A percentile compares a stretch with the other conserved stretches of the same genome.
phyloP scores from a whole-genome alignment of 2,329 filamentous ascomycete species.

The Colletotrichum theobromicola region DNA sequence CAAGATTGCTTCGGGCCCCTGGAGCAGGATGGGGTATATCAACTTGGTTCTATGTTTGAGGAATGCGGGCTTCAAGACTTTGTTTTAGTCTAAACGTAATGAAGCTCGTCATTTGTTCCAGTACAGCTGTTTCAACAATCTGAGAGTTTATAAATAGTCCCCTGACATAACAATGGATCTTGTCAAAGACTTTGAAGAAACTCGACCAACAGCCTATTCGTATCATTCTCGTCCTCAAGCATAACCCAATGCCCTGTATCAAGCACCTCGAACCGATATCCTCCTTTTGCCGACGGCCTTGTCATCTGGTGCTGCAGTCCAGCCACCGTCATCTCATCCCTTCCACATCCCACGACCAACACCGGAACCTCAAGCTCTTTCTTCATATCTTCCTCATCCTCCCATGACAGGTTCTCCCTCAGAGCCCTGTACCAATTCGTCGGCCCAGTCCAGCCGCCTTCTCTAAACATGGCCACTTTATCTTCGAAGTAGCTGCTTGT shows the following conservation, averaged over 20 bases:
- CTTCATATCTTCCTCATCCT: not conserved
- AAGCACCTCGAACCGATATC: conserved; percentile 9
- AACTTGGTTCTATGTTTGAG: not conserved
- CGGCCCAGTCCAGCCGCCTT: conserved; percentile 2
- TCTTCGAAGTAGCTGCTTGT: not conserved
- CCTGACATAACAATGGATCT: no score
- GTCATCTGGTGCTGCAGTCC: conserved; percentile 11
- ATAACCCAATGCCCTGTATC: conserved; percentile 16
- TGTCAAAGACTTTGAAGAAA: not conserved
- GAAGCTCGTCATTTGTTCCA: no score
- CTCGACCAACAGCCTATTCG: not conserved
- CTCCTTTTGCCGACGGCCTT: not conserved
- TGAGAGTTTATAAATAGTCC: no score
- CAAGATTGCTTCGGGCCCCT: not conserved
- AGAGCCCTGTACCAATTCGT: conserved; percentile 14
- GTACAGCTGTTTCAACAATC: no score
- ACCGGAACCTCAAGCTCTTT: not conserved
- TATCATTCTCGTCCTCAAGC: not conserved
- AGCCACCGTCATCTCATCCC: conserved; percentile 7
- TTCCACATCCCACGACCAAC: not conserved
- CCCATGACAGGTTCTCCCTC: not conserved
- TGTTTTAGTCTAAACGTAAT: no score
- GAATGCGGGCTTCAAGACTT: not conserved
- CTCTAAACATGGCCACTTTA: not conserved
- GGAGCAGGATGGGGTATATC: not conserved